Percentiles rank a stretch among this genome's conserved stretches.
phyloP scores from a whole-genome alignment of 2,329 filamentous ascomycete genomes.

The Colletotrichum navitas region DNA sequence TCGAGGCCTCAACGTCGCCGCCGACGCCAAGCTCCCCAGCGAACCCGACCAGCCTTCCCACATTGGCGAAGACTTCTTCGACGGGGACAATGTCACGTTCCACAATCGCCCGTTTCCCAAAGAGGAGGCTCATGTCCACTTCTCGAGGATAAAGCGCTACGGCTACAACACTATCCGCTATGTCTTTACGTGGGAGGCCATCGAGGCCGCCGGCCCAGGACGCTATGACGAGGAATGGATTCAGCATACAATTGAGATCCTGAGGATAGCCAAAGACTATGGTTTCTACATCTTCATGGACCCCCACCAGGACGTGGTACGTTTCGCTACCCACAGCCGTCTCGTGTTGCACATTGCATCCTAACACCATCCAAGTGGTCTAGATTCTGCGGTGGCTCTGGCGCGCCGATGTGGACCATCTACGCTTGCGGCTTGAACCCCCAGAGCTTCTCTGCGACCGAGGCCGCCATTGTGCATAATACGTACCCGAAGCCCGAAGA shows the following conservation, averaged over 20 bases:
- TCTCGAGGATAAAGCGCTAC: slow-evolving; percentile 85
- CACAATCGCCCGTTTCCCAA: slow-evolving; percentile 86
- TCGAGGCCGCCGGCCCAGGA: slow-evolving; percentile 91
- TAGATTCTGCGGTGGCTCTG: slow-evolving; percentile 91
- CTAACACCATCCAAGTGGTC: slow-evolving; percentile 76
- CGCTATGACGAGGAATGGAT: slow-evolving; percentile 96
- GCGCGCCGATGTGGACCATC: slow-evolving; percentile 96
- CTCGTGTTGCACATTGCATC: neutral
- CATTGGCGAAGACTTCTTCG: slow-evolving; percentile 83
- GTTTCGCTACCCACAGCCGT: slow-evolving; percentile 50
- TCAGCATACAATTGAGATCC: slow-evolving; percentile 85
- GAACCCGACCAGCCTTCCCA: slow-evolving; percentile 86
- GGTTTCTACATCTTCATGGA: slow-evolving; percentile 99
- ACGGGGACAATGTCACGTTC: slow-evolving; percentile 92
- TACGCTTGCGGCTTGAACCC: slow-evolving; percentile 95
- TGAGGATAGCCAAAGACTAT: slow-evolving; percentile 88
- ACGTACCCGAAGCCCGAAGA: slow-evolving; percentile 86
- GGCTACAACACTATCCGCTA: slow-evolving; percentile 98
- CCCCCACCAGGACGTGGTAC: slow-evolving; percentile 94
- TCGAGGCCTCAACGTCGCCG: slow-evolving; percentile 93
- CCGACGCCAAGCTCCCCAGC: slow-evolving; percentile 90
- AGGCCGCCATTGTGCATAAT: slow-evolving; percentile 95
- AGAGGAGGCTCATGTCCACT: slow-evolving; percentile 87
- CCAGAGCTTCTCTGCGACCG: slow-evolving; percentile 83
- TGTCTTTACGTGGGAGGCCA: slow-evolving; percentile 98